phyloP scores from a whole-genome alignment of 2,329 filamentous ascomycete species.

The Arthrobotrys megalospora region DNA sequence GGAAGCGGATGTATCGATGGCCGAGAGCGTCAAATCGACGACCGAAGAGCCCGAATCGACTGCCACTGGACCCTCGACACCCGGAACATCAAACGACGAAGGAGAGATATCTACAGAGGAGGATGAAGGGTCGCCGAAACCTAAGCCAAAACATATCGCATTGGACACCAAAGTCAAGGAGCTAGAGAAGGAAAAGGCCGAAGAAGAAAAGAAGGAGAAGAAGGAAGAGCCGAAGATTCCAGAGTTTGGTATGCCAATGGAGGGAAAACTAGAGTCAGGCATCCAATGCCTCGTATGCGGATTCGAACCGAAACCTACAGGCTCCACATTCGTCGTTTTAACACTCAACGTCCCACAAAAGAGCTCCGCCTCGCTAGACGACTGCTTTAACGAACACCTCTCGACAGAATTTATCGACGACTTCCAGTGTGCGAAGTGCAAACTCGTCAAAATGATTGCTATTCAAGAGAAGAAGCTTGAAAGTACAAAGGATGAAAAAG shows the following conservation, averaged over 20 bases:
- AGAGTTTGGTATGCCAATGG: constrained; percentile 85
- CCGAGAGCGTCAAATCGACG: constrained; percentile 23
- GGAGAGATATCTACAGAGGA: constrained; percentile 44
- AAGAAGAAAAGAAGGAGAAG: constrained; percentile 14
- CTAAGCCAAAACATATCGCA: constrained; percentile 48
- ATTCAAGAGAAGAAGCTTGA: constrained; percentile 75
- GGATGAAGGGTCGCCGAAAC: constrained; percentile 20
- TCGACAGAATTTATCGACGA: constrained; percentile 97
- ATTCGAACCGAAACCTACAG: constrained; percentile 87
- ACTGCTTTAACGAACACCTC: constrained; percentile 93
- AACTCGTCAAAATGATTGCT: constrained; percentile 83
- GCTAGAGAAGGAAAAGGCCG: constrained; percentile 9
- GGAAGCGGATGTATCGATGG: constrained; percentile 2
- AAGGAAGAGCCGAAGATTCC: constrained; percentile 43
- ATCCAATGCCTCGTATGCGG: constrained; percentile 92
- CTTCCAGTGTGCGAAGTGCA: constrained; percentile 94
- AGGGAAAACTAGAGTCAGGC: constrained; percentile 93
- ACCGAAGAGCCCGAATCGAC: constrained; percentile 36
- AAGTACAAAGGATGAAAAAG: constrained; percentile 63
- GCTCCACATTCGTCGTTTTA: constrained; percentile 89
- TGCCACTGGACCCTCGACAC: constrained; percentile 25
- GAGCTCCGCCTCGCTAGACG: constrained; percentile 82
- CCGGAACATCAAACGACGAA: constrained; percentile 21
- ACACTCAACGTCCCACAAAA: constrained; percentile 92
- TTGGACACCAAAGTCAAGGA: constrained; percentile 49